Evolutionary conservation across 257 asterid species (phyloP).

Genomic region (Leonotis leonurus): DNA sequence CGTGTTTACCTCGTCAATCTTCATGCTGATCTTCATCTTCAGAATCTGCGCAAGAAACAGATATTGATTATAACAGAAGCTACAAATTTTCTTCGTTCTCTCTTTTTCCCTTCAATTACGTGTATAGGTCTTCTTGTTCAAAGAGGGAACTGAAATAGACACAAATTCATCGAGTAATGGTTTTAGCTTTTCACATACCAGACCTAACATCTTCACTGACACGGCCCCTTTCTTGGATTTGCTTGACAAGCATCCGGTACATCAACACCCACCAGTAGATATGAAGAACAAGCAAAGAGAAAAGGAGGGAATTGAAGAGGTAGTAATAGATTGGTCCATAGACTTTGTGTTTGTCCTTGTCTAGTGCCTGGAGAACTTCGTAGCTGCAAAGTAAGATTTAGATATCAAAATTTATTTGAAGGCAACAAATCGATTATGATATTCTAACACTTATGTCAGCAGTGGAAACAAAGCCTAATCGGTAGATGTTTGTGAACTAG

Average conservation of each 20-base stretch:
- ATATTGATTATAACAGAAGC: not conserved
- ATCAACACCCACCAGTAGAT: constrained; percentile 98
- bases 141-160: not conserved
- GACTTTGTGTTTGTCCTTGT: constrained; percentile 64
- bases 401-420: not conserved
- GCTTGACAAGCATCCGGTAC: constrained; percentile 91
- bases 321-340: constrained; percentile 89
- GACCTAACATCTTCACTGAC: constrained; percentile 92
- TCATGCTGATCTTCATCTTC: constrained; percentile 71
- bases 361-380: constrained; percentile 63
- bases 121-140: not conserved
- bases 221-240: constrained; percentile 71
- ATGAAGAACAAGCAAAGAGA: constrained; percentile 82
- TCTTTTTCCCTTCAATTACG: not conserved
- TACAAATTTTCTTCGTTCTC: not conserved
- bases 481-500: not conserved
- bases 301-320: constrained; percentile 80
- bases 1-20: constrained; percentile 43
- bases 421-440: not conserved
- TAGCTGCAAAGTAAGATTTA: constrained; percentile 42
- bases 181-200: constrained; percentile 45
- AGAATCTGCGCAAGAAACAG: constrained; percentile 47
- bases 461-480: not conserved
- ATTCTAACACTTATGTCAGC: not conserved
- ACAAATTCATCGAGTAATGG: not conserved